phyloP scores from a whole-genome alignment of 1,284 basidiomycete genomes.

The Cutaneotrichosporon cavernicola region DNA sequence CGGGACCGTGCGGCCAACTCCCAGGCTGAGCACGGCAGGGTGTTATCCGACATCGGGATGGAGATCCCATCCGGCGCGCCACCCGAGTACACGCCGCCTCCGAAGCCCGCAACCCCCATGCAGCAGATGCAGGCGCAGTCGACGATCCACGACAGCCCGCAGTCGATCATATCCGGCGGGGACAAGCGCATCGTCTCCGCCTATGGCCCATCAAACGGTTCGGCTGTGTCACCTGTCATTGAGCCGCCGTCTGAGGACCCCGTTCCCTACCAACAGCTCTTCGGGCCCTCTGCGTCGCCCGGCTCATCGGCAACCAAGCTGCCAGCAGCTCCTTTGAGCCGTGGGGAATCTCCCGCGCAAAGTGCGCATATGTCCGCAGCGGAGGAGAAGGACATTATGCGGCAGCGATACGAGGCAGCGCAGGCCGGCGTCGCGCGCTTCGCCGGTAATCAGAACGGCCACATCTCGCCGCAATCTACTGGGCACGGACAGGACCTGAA shows the following conservation, averaged over 20 bases:
- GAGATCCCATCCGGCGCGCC: slow-evolving; percentile 14
- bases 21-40: slow-evolving; percentile 41
- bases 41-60: slow-evolving; percentile 40
- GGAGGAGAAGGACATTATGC: slow-evolving; percentile 41
- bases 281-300: slow-evolving; percentile 6
- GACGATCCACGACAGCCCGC: slow-evolving; percentile 4
- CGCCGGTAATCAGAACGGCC: neutral
- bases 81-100: slow-evolving; percentile 19
- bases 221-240: neutral
- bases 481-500: neutral
- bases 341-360: neutral
- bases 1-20: slow-evolving; percentile 61
- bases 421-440: slow-evolving; percentile 5
- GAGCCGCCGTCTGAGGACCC: slow-evolving; percentile 9
- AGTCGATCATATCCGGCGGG: neutral
- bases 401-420: slow-evolving; percentile 39
- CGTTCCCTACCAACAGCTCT: slow-evolving; percentile 24
- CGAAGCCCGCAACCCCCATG: neutral
- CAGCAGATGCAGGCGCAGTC: neutral
- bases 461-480: slow-evolving; percentile 12
- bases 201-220: neutral
- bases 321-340: neutral
- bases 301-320: neutral
- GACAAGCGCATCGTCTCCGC: neutral
- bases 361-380: slow-evolving; percentile 31